phyloP scores from a whole-genome alignment of 331 rosid genomes.

The Dryas integrifolia region DNA sequence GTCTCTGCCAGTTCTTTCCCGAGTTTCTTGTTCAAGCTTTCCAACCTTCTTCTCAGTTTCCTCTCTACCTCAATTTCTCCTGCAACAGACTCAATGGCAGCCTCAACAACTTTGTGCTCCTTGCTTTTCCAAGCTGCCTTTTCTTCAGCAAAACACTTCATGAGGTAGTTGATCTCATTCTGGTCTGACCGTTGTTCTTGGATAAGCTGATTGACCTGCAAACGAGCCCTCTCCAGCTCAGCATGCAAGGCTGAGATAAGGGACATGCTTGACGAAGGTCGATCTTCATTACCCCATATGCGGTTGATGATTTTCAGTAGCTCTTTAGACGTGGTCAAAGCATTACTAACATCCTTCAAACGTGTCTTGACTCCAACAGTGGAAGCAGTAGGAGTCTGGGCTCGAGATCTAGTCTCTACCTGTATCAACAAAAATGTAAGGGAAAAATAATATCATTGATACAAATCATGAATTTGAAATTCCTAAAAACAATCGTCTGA shows the following conservation, averaged over 20 bases:
- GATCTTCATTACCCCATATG: conserved; percentile 89
- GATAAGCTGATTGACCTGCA: conserved; percentile 85
- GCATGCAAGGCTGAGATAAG: conserved; percentile 84
- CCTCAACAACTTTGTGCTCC: conserved; percentile 84
- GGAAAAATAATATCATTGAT: background rate
- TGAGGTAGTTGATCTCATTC: conserved; percentile 70
- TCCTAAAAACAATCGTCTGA: background rate
- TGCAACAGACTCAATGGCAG: conserved; percentile 91
- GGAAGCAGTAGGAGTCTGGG: conserved; percentile 66
- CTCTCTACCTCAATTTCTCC: conserved; percentile 94
- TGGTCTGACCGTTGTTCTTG: conserved; percentile 87
- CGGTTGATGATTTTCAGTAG: conserved; percentile 90
- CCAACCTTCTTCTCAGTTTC: conserved; percentile 77
- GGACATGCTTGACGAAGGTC: conserved; percentile 88
- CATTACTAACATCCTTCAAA: conserved; percentile 83
- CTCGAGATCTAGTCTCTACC: conserved; percentile 75
- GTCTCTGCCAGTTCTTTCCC: conserved; percentile 93
- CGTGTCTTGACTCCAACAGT: conserved; percentile 61
- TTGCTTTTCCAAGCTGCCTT: conserved; percentile 88
- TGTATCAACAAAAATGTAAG: background rate
- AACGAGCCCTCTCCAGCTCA: conserved; percentile 92
- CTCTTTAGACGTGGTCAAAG: conserved; percentile 86
- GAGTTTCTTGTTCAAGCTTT: conserved; percentile 91
- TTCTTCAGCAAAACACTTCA: conserved; percentile 93
- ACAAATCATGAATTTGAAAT: background rate